These are phyloP conservation scores for Aaosphaeria arxii DNA, from an alignment of 2,329 filamentous ascomycete genomes.

Conservation along the genomic window DNA sequence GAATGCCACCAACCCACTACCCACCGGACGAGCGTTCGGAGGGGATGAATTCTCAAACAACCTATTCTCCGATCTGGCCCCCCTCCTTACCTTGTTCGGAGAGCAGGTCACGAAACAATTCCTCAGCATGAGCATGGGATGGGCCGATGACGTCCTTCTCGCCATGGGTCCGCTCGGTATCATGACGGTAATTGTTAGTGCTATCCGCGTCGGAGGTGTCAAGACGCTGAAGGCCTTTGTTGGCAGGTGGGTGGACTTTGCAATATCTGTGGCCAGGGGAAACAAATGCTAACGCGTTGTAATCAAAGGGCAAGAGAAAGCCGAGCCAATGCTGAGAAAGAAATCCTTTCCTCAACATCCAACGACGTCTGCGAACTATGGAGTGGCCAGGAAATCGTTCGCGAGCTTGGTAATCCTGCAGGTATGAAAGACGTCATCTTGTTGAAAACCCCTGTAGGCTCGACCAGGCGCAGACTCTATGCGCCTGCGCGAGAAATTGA, in stretches of 20 bases:
- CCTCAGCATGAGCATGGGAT: constrained; percentile 31
- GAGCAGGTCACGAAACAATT: constrained; percentile 41
- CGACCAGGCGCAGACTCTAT: too few relatives aligned
- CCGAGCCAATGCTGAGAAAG: constrained; percentile 15
- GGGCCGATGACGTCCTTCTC: constrained; percentile 17
- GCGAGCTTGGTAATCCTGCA: constrained; percentile 1
- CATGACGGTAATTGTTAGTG: constrained; percentile 16
- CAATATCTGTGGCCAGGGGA: too few relatives aligned
- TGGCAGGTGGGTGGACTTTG: constrained; percentile 9
- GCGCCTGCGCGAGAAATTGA: too few relatives aligned
- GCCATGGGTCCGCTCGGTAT: constrained; percentile 25
- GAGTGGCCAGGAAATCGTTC: constrained; percentile 15
- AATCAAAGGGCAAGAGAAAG: constrained; percentile 6
- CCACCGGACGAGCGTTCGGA: not conserved
- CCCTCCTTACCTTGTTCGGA: constrained; percentile 38
- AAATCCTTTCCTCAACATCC: constrained; percentile 29
- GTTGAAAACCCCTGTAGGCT: too few relatives aligned
- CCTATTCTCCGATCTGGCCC: constrained; percentile 19
- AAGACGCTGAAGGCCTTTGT: constrained; percentile 14
- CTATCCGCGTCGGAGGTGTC: constrained; percentile 20
- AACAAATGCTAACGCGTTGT: too few relatives aligned
- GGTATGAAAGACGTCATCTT: not conserved
- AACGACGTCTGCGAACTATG: constrained; percentile 24
- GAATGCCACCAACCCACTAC: too few relatives aligned
- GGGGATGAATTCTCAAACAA: constrained; percentile 2